These are phyloP conservation scores for Fragaria vesca DNA, from an alignment of 306 rosid genomes.

Conservation along the genomic window DNA sequence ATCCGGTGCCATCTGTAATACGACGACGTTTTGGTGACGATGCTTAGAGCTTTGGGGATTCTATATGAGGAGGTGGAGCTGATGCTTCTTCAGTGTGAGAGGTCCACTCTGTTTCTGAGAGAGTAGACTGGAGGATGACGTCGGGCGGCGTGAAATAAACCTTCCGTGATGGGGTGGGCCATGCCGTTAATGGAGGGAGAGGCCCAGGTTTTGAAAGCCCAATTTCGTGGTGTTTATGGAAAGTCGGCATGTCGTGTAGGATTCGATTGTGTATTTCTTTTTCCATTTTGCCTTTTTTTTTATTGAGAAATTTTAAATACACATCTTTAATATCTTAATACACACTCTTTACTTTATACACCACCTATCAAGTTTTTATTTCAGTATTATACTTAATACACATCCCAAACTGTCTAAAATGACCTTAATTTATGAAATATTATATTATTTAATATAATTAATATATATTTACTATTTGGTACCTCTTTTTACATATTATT, in stretches of 20 bases:
- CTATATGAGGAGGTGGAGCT: neutral
- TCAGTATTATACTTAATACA: too few relatives aligned
- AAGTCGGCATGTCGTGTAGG: neutral
- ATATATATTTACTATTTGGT: too few relatives aligned
- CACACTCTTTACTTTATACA: too few relatives aligned
- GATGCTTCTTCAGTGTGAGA: neutral
- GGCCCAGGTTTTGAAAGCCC: neutral
- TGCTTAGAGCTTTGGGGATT: neutral
- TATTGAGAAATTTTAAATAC: too few relatives aligned
- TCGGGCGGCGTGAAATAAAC: neutral
- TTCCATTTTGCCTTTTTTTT: neutral
- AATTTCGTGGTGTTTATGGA: neutral
- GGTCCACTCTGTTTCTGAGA: neutral
- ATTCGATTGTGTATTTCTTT: neutral
- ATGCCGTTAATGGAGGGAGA: neutral
- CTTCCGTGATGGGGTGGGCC: neutral
- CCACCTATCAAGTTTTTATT: too few relatives aligned
- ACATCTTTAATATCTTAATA: too few relatives aligned
- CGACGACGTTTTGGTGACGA: neutral
- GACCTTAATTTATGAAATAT: too few relatives aligned
- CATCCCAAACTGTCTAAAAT: too few relatives aligned
- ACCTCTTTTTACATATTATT: too few relatives aligned
- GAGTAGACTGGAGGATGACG: neutral
- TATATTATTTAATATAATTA: too few relatives aligned
- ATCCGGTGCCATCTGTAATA: slow-evolving; percentile 11